Percentiles rank a stretch among this genome's conserved stretches.
These are phyloP conservation scores for Penicillium chermesinum DNA, from an alignment of 495 filamentous ascomycete genomes.

Conservation along the genomic window DNA sequence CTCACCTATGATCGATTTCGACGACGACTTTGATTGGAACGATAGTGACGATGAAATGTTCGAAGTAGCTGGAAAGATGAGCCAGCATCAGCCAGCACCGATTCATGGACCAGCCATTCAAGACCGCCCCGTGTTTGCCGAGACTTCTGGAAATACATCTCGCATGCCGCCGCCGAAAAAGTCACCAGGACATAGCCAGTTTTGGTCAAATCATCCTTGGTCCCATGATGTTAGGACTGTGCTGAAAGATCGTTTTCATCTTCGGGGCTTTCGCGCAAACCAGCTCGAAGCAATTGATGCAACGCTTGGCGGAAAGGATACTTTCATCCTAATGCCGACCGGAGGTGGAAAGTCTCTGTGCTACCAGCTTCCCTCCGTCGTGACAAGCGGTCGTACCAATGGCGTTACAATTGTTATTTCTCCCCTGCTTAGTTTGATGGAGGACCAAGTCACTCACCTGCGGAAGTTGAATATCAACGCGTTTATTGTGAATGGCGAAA, in stretches of 20 bases:
- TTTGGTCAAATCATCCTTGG: slow-evolving; percentile 59
- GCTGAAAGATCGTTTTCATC: slow-evolving; percentile 72
- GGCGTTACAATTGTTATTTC: slow-evolving; percentile 92
- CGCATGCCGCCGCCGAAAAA: slow-evolving; percentile 30
- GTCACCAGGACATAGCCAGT: slow-evolving; percentile 29
- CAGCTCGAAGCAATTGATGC: slow-evolving; percentile 96
- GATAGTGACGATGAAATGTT: slow-evolving; percentile 68
- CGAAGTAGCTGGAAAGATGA: slow-evolving; percentile 53
- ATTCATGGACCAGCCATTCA: slow-evolving; percentile 19
- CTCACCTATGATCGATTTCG: slow-evolving; percentile 34
- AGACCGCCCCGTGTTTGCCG: slow-evolving; percentile 45
- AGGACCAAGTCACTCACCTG: slow-evolving; percentile 86
- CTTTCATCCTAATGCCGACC: slow-evolving; percentile 95
- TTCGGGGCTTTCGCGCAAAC: slow-evolving; percentile 81
- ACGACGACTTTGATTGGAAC: slow-evolving; percentile 62
- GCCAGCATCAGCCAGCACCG: slow-evolving; percentile 37
- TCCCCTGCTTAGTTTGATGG: slow-evolving; percentile 93
- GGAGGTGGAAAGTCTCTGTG: slow-evolving; percentile 96
- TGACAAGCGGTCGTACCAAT: slow-evolving; percentile 71
- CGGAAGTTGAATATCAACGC: slow-evolving; percentile 70
- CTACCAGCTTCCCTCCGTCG: slow-evolving; percentile 87
- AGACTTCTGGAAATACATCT: slow-evolving; percentile 49
- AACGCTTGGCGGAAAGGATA: slow-evolving; percentile 78
- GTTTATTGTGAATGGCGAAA: slow-evolving; percentile 72
- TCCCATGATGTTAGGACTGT: slow-evolving; percentile 76